These are phyloP conservation scores for Magnaporthiopsis poae DNA, from an alignment of 2,329 filamentous ascomycete genomes.

Conservation along the genomic window DNA sequence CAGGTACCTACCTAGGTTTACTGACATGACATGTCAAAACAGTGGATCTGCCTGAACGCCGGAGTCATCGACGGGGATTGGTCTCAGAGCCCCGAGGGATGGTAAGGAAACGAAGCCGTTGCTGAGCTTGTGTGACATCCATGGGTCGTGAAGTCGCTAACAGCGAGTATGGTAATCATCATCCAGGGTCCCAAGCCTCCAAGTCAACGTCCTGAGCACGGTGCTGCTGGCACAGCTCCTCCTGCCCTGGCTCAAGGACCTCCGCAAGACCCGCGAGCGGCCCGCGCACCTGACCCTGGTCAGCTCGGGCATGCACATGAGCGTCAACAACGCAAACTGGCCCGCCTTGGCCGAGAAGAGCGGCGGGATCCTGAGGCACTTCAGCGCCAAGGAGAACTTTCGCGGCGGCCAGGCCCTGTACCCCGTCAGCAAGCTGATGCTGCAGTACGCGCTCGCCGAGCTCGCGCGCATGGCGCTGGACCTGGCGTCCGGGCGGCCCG, in stretches of 20 bases:
- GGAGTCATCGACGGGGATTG: constrained; percentile 16
- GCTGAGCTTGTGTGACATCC: neutral
- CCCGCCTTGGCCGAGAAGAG: constrained; percentile 9
- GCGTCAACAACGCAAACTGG: constrained; percentile 16
- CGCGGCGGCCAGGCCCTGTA: constrained; percentile 17
- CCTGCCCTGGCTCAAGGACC: constrained; percentile 31
- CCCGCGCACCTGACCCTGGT: constrained; percentile 19
- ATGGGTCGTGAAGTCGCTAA: neutral
- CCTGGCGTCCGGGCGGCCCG: constrained; percentile 13
- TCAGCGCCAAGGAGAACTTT: constrained; percentile 19
- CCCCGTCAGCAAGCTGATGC: constrained; percentile 18
- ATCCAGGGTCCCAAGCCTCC: constrained; percentile 39
- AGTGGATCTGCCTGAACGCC: constrained; percentile 19
- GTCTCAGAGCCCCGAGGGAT: constrained; percentile 17
- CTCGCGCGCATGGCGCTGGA: constrained; percentile 15
- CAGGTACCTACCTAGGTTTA: neutral
- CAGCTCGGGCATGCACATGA: constrained; percentile 16
- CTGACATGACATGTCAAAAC: neutral
- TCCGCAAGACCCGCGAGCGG: constrained; percentile 15
- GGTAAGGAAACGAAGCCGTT: constrained; percentile 15
- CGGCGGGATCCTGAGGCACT: constrained; percentile 17
- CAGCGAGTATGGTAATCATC: neutral
- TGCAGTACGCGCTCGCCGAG: constrained; percentile 17
- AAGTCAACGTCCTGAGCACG: constrained; percentile 51
- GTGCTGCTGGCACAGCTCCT: constrained; percentile 43